A percentile compares a stretch with the other conserved stretches of the same genome.
These are phyloP conservation scores for Solanum chacoense DNA, from an alignment of 305 asterid genomes.

Conservation along the genomic window DNA sequence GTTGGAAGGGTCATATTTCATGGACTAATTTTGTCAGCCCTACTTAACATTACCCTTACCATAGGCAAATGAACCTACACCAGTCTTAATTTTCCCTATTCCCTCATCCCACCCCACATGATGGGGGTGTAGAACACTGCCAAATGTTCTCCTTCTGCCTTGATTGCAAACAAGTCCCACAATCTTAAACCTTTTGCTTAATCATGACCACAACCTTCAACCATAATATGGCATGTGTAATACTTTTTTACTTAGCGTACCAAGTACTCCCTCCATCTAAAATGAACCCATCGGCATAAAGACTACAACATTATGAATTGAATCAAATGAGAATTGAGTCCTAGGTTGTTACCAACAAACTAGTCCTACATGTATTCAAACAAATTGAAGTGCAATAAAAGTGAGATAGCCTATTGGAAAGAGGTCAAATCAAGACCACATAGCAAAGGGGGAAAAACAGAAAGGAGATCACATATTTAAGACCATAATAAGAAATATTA, in stretches of 20 bases:
- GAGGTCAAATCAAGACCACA: background rate
- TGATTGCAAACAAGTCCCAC: background rate
- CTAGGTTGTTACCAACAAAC: background rate
- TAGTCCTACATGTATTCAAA: background rate
- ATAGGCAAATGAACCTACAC: background rate
- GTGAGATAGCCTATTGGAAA: background rate
- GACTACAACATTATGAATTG: background rate
- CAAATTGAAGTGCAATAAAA: background rate
- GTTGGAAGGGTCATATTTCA: background rate
- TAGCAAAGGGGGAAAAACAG: background rate
- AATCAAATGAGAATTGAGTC: background rate
- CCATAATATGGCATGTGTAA: background rate
- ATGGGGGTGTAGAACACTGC: background rate
- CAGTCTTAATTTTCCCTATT: background rate
- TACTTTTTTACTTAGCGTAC: background rate
- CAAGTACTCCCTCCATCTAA: background rate
- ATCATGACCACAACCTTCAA: background rate
- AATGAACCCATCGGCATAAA: background rate
- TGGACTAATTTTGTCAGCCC: background rate
- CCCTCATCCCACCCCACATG: background rate
- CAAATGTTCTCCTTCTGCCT: background rate
- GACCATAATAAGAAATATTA: background rate
- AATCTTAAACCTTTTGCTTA: background rate
- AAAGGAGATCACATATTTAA: background rate
- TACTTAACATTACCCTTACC: background rate